These are phyloP conservation scores for Penicillium paxilli DNA, from an alignment of 495 filamentous ascomycete species.

Conservation along the genomic window DNA sequence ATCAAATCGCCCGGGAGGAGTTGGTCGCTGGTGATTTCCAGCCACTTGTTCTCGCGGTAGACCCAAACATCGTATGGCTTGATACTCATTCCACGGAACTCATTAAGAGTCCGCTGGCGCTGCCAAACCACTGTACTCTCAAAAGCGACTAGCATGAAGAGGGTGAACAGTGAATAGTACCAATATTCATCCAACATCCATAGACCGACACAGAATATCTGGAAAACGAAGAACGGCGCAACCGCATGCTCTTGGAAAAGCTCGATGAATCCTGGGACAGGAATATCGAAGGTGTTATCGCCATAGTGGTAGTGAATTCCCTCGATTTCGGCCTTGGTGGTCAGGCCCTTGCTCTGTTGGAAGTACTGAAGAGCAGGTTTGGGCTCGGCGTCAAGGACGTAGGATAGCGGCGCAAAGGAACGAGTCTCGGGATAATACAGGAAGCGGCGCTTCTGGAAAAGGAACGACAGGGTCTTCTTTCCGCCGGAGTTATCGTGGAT, in stretches of 20 bases:
- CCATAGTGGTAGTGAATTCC: conserved; percentile 90
- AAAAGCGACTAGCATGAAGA: conserved; percentile 96
- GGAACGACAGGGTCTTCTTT: conserved; percentile 78
- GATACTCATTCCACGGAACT: conserved; percentile 99
- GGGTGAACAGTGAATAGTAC: conserved; percentile 99
- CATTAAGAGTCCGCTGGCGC: conserved; percentile 90
- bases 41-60: conserved; percentile 81
- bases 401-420: conserved; percentile 77
- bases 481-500: conserved; percentile 69
- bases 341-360: conserved; percentile 75
- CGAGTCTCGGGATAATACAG: conserved; percentile 71
- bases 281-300: conserved; percentile 95
- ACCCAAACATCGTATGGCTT: conserved; percentile 95
- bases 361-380: conserved; percentile 74
- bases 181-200: conserved; percentile 99
- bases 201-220: conserved; percentile 96
- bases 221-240: conserved; percentile 98
- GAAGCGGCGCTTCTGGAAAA: conserved; percentile 98
- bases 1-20: conserved; percentile 95
- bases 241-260: conserved; percentile 98
- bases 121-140: conserved; percentile 99
- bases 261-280: conserved; percentile 91
- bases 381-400: conserved; percentile 81
- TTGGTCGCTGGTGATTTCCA: conserved; percentile 87
- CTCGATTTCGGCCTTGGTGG: conserved; percentile 67